phyloP scores from a whole-genome alignment of 441 rosid genomes.

The Croton setiger region DNA sequence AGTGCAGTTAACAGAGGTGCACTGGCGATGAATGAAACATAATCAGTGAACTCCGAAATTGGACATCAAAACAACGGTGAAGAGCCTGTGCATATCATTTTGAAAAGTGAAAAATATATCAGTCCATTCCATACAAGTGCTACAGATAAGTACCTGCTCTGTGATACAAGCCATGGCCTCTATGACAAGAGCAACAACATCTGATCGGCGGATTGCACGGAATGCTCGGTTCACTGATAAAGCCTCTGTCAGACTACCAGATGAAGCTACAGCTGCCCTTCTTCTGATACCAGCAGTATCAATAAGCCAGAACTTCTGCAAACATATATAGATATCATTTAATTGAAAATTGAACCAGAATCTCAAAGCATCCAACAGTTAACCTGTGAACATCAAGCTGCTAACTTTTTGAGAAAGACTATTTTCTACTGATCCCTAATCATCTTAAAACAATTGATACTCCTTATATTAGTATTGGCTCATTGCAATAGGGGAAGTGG shows the following conservation, averaged over 20 bases:
- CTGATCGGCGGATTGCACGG: conserved; percentile 86
- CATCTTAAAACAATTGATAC: conserved; percentile 2
- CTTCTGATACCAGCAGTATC: conserved; percentile 98
- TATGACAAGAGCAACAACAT: conserved; percentile 93
- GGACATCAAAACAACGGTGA: background rate
- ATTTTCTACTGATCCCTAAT: background rate
- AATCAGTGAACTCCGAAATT: too few species aligned
- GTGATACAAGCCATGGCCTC: conserved; percentile 96
- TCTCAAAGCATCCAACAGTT: background rate
- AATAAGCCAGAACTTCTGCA: conserved; percentile 86
- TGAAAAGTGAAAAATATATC: background rate
- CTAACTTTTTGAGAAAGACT: background rate
- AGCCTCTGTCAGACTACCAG: conserved; percentile 88
- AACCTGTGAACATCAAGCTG: background rate
- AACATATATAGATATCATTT: conserved; percentile 12
- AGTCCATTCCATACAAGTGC: conserved; percentile 10
- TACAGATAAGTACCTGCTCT: conserved; percentile 65
- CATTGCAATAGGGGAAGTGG: background rate
- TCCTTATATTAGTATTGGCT: background rate
- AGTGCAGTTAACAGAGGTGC: background rate
- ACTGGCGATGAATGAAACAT: background rate
- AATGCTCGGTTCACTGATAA: conserved; percentile 93
- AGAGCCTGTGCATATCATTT: background rate
- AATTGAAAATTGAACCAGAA: background rate
- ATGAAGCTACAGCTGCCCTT: conserved; percentile 83